Percentiles rank a stretch among this genome's conserved stretches.
Evolutionary conservation across 257 asterid genomes (phyloP).

Genomic region (Salvia hispanica): DNA sequence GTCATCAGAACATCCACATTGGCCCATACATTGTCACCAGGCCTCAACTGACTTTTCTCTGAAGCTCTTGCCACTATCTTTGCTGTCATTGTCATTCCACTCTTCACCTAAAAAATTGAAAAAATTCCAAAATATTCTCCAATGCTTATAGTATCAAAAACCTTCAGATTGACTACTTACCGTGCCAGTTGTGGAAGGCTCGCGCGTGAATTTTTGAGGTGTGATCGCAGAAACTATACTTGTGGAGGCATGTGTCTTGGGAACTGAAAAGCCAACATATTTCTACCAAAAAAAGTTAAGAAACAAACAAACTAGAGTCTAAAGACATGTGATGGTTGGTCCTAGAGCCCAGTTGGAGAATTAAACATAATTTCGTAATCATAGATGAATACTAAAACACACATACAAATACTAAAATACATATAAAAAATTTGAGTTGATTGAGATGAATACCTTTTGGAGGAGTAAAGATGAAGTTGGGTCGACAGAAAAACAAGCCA

Average conservation of each 20-base stretch:
- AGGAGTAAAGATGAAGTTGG: conserved; percentile 43
- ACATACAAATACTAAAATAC: background rate
- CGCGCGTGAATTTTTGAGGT: conserved; percentile 64
- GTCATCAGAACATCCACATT: conserved; percentile 89
- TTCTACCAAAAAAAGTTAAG: conserved; percentile 37
- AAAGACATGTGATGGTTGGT: no score
- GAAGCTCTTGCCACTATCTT: conserved; percentile 83
- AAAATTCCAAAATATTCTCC: background rate
- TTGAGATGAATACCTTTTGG: conserved; percentile 39
- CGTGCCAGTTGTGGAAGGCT: conserved; percentile 74
- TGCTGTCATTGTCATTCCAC: conserved; percentile 91
- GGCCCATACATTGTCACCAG: conserved; percentile 94
- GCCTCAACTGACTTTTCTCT: conserved; percentile 64
- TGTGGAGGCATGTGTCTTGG: conserved; percentile 42
- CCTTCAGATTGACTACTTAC: conserved; percentile 33
- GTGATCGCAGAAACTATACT: conserved; percentile 67
- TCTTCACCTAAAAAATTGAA: conserved; percentile 60
- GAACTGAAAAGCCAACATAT: conserved; percentile 52
- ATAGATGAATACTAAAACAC: no score
- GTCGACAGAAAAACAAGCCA: conserved; percentile 55
- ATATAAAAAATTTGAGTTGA: background rate
- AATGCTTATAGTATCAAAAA: no score
- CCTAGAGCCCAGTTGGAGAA: no score
- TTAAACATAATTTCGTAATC: no score
- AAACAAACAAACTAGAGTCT: background rate